These are phyloP conservation scores for Petunia hybrid DNA, from an alignment of 305 asterid species.

Conservation along the genomic window DNA sequence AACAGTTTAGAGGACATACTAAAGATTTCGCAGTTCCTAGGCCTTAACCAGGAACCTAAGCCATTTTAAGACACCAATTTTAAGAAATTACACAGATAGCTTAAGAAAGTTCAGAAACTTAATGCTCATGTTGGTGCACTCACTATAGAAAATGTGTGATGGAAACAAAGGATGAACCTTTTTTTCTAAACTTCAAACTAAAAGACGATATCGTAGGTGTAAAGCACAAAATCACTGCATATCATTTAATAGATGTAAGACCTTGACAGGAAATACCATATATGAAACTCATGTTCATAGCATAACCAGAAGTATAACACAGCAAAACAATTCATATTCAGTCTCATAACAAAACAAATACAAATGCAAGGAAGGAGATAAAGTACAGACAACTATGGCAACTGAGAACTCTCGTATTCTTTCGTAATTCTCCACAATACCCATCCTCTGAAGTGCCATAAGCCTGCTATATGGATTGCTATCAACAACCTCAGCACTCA, in stretches of 20 bases:
- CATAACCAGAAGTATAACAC: not conserved
- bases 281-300: not conserved
- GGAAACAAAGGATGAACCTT: not conserved
- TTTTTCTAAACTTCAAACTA: slow-evolving; percentile 7
- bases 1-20: not conserved
- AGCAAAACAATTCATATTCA: not conserved
- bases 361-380: slow-evolving; percentile 34
- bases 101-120: slow-evolving; percentile 6
- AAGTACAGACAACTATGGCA: slow-evolving; percentile 87
- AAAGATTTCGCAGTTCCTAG: slow-evolving; percentile 16
- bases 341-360: not conserved
- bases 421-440: slow-evolving; percentile 93
- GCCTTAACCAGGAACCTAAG: not conserved
- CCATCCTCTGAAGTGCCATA: slow-evolving; percentile 99
- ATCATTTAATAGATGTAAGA: not conserved
- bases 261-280: not conserved
- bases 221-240: not conserved
- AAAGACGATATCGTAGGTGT: not conserved
- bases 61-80: not conserved
- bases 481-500: slow-evolving; percentile 95
- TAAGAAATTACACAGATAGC: not conserved
- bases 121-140: slow-evolving; percentile 11
- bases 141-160: not conserved
- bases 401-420: slow-evolving; percentile 83
- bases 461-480: slow-evolving; percentile 98